Percentiles rank a stretch among this genome's conserved stretches.
Conservation (phyloP, 2,329 filamentous ascomycete species). For the Paecilomyces formosus region DNA sequence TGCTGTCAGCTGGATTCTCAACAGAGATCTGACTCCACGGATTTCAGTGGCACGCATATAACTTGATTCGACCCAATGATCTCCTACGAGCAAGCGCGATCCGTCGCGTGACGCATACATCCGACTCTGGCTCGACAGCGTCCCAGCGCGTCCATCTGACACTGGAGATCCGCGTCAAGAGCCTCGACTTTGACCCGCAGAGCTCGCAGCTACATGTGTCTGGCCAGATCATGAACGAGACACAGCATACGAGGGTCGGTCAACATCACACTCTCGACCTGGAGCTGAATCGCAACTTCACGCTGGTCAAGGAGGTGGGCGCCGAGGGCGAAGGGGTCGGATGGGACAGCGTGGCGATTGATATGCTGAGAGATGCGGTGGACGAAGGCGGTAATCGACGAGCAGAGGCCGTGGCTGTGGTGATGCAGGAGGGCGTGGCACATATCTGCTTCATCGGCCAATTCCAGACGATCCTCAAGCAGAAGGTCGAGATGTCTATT, state of each 20-base stretch:
- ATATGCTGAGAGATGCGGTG: slow-evolving; percentile 70
- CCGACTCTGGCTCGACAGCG: slow-evolving; percentile 53
- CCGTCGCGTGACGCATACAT: slow-evolving; percentile 56
- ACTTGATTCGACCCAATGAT: slow-evolving; percentile 61
- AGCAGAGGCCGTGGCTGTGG: slow-evolving; percentile 78
- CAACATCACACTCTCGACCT: slow-evolving; percentile 70
- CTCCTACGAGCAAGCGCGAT: slow-evolving; percentile 59
- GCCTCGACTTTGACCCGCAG: slow-evolving; percentile 62
- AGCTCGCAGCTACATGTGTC: slow-evolving; percentile 62
- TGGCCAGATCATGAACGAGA: slow-evolving; percentile 59
- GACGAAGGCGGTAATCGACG: slow-evolving; percentile 61
- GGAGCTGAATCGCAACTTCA: slow-evolving; percentile 81
- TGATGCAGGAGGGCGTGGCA: slow-evolving; percentile 71
- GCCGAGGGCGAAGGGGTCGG: slow-evolving; percentile 41
- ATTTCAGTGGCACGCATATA: slow-evolving; percentile 64
- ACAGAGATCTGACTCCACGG: slow-evolving; percentile 1
- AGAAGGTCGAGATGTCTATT: slow-evolving; percentile 41
- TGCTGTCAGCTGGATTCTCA: slow-evolving; percentile 4
- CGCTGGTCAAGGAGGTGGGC: slow-evolving; percentile 68
- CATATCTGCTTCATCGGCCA: slow-evolving; percentile 47
- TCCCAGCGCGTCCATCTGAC: slow-evolving; percentile 59
- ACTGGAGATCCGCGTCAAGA: slow-evolving; percentile 58
- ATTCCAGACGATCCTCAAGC: slow-evolving; percentile 42
- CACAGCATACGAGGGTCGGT: slow-evolving; percentile 59
- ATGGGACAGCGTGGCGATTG: slow-evolving; percentile 84